phyloP scores from a whole-genome alignment of 225 moss, liverwort and hornwort genomes.

The Sphagnum tenellum region DNA sequence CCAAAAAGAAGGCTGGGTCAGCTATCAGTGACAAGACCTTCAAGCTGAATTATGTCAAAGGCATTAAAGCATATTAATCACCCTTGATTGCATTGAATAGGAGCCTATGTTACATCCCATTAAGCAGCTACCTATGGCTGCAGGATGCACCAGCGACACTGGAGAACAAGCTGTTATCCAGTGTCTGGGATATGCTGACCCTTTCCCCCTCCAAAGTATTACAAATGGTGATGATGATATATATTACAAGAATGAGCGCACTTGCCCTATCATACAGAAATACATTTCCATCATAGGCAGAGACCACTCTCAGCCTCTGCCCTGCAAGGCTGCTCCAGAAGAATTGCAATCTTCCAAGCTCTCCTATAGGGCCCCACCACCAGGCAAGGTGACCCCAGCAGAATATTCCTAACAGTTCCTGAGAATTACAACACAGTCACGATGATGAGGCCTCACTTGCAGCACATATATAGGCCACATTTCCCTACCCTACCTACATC shows the following conservation, averaged over 20 bases:
- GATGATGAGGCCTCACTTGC: slow-evolving; percentile 20
- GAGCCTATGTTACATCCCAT: slow-evolving; percentile 56
- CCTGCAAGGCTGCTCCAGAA: slow-evolving; percentile 2
- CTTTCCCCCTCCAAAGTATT: slow-evolving; percentile 17
- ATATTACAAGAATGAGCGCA: slow-evolving; percentile 62
- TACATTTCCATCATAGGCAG: slow-evolving; percentile 16
- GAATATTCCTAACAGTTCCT: slow-evolving; percentile 30
- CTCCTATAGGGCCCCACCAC: slow-evolving; percentile 29
- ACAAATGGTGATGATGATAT: slow-evolving; percentile 51
- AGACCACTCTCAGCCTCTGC: slow-evolving; percentile 1
- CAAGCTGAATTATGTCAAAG: too few species aligned
- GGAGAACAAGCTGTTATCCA: slow-evolving; percentile 65
- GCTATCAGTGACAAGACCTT: too few species aligned
- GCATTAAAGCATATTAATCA: slow-evolving; percentile 5
- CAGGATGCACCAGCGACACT: slow-evolving; percentile 46
- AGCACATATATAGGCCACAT: slow-evolving; percentile 6
- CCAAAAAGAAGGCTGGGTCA: too few species aligned
- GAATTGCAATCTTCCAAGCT: slow-evolving; percentile 7
- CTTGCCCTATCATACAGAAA: slow-evolving; percentile 55
- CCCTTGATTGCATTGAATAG: slow-evolving; percentile 53
- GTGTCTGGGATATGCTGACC: slow-evolving; percentile 23
- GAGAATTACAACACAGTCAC: slow-evolving; percentile 41
- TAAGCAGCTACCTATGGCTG: slow-evolving; percentile 35
- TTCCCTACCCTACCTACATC: slow-evolving; percentile 30
- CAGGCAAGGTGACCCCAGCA: slow-evolving; percentile 23